Conservation (phyloP, 352 stramenopile genomes). For the Pythium pyrilobum region DNA sequence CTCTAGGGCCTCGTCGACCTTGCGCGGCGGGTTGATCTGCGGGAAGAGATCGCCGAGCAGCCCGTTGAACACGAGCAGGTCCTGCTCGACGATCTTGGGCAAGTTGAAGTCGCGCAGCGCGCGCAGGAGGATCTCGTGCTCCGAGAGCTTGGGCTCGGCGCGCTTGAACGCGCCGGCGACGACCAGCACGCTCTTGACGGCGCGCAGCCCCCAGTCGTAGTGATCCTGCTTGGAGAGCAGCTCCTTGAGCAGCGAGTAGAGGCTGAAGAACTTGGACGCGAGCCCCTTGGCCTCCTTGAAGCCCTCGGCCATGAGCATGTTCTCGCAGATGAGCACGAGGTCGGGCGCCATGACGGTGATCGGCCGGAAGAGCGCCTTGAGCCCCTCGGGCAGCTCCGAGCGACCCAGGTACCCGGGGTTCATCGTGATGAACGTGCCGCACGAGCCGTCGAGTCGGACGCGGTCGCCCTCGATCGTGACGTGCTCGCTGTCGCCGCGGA, state of each 20-base stretch:
- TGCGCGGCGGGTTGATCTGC: conserved; percentile 78
- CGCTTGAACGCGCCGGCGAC: conserved; percentile 93
- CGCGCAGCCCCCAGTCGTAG: conserved; percentile 95
- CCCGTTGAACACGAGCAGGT: conserved; percentile 92
- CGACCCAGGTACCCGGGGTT: conserved; percentile 94
- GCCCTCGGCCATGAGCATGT: conserved; percentile 96
- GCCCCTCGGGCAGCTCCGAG: conserved; percentile 91
- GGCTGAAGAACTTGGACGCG: conserved; percentile 93
- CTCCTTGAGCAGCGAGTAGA: conserved; percentile 92
- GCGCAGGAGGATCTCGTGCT: conserved; percentile 92
- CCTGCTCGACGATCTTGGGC: conserved; percentile 93
- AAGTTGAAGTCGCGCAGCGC: conserved; percentile 96
- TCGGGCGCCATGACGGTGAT: conserved; percentile 96
- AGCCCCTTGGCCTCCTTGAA: conserved; percentile 92
- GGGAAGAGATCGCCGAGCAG: conserved; percentile 94
- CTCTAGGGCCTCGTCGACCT: conserved; percentile 88
- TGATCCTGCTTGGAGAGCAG: conserved; percentile 94
- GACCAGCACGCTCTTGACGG: conserved; percentile 93
- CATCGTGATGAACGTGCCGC: conserved; percentile 96
- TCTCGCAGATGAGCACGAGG: conserved; percentile 95
- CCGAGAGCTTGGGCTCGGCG: conserved; percentile 86
- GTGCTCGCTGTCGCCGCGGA: conserved; percentile 74
- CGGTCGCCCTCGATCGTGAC: conserved; percentile 91
- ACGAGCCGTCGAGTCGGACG: conserved; percentile 84
- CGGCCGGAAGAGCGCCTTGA: conserved; percentile 93